Evolutionary conservation across 176 grass and related monocot genomes (phyloP).

Genomic region (Aegilops longissima): DNA sequence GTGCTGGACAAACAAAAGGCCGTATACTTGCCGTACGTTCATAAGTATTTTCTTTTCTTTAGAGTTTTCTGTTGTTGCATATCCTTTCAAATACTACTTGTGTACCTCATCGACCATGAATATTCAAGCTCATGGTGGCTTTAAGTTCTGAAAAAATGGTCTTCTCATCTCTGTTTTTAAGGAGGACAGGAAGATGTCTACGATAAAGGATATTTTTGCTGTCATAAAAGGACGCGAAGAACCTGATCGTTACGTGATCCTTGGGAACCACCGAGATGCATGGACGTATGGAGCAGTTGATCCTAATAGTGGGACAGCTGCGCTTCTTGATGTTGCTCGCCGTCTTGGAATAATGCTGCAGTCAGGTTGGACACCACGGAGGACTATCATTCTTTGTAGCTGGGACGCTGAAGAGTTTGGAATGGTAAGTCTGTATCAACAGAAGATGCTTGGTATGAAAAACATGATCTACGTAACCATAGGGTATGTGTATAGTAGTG

Average conservation of each 20-base stretch:
- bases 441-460: not conserved
- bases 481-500: not conserved
- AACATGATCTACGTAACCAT: not conserved
- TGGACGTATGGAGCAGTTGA: constrained; percentile 99
- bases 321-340: constrained; percentile 76
- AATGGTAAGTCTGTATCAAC: constrained; percentile 65
- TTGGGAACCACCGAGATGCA: constrained; percentile 97
- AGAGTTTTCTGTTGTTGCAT: not conserved
- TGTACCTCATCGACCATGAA: not conserved
- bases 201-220: constrained; percentile 68
- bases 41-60: constrained; percentile 16
- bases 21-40: not conserved
- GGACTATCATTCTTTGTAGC: constrained; percentile 89
- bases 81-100: not conserved
- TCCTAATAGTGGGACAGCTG: constrained; percentile 87
- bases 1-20: not conserved
- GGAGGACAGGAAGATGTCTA: constrained; percentile 67
- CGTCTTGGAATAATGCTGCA: constrained; percentile 75
- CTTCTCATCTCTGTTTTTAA: constrained; percentile 51
- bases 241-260: constrained; percentile 85
- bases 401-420: constrained; percentile 99
- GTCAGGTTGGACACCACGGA: constrained; percentile 82
- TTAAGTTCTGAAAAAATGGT: constrained; percentile 3
- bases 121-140: constrained; percentile 15
- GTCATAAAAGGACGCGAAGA: constrained; percentile 72